These are phyloP conservation scores for Zasmidium angulare DNA, from an alignment of 2,329 filamentous ascomycete species.

Conservation along the genomic window DNA sequence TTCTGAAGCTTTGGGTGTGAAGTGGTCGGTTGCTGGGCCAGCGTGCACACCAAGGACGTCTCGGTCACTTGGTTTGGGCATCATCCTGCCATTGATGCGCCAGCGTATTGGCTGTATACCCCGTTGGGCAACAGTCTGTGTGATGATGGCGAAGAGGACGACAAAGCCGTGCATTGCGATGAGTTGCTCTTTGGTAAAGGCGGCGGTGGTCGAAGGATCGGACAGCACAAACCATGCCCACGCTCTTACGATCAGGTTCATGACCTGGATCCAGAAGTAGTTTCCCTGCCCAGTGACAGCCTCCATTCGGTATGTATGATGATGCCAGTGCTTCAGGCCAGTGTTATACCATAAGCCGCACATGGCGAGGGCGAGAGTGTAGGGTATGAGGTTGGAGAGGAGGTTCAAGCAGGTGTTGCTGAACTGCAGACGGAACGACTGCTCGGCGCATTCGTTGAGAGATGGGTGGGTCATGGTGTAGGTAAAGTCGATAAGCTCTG, in stretches of 20 bases:
- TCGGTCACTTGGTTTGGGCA: constrained; percentile 32
- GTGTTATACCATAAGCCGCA: constrained; percentile 36
- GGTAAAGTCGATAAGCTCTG: constrained; percentile 7
- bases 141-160: constrained; percentile 51
- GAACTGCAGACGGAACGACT: constrained; percentile 18
- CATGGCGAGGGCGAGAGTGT: constrained; percentile 24
- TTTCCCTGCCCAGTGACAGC: constrained; percentile 47
- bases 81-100: constrained; percentile 33
- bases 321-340: constrained; percentile 30
- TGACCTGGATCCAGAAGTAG: constrained; percentile 66
- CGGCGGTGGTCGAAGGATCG: constrained; percentile 12
- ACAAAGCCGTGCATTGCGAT: constrained; percentile 56
- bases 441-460: constrained; percentile 17
- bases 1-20: constrained; percentile 28
- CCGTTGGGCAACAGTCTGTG: constrained; percentile 24
- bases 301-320: constrained; percentile 30
- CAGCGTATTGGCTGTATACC: constrained; percentile 28
- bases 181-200: constrained; percentile 38
- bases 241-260: constrained; percentile 58
- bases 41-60: constrained; percentile 31
- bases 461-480: constrained; percentile 3
- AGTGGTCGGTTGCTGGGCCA: constrained; percentile 25
- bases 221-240: constrained; percentile 38
- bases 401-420: constrained; percentile 23
- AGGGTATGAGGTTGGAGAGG: constrained; percentile 25